phyloP scores from a whole-genome alignment of 441 rosid species.

The Pelargonium fulgidum region DNA sequence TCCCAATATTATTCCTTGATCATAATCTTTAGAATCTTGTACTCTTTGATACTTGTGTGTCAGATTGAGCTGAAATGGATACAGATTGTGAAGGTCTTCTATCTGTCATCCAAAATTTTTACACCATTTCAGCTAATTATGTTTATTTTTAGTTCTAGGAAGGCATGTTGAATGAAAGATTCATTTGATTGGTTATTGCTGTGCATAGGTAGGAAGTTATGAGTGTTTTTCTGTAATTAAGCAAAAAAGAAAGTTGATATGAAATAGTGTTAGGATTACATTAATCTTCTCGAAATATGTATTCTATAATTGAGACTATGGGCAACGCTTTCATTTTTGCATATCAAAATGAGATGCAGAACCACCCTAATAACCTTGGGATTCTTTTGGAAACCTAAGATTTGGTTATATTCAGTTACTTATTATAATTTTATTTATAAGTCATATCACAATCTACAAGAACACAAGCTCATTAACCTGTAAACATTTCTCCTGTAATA shows the following conservation, averaged over 20 bases:
- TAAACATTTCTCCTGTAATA: neutral
- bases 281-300: neutral
- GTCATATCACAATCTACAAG: neutral
- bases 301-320: neutral
- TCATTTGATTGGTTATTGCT: neutral
- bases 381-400: neutral
- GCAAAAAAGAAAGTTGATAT: neutral
- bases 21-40: too few species aligned
- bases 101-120: neutral
- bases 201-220: neutral
- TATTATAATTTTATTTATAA: neutral
- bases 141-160: neutral
- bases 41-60: neutral
- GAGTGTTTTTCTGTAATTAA: neutral
- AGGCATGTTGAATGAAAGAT: neutral
- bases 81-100: neutral
- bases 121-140: constrained; percentile 5
- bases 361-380: neutral
- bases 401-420: neutral
- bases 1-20: too few species aligned
- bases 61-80: neutral
- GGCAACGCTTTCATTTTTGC: constrained; percentile 1
- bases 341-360: neutral
- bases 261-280: neutral
- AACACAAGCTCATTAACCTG: neutral